These are phyloP conservation scores for Irpex rosettiformis DNA, from an alignment of 1,284 basidiomycete species.

Conservation along the genomic window DNA sequence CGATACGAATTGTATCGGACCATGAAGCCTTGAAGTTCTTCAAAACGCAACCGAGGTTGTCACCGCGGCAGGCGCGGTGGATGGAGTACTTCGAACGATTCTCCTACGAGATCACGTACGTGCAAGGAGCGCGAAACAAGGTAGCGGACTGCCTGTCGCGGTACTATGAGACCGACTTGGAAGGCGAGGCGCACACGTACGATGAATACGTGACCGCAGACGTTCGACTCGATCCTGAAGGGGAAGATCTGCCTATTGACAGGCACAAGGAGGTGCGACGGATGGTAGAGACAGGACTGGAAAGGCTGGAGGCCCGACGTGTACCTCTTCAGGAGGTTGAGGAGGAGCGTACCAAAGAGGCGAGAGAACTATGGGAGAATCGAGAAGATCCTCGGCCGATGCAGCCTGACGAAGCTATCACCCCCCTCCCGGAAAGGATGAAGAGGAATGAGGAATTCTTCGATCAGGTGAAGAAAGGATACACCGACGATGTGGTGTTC, in stretches of 20 bases:
- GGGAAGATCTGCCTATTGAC: not conserved
- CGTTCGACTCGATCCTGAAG: slow-evolving; percentile 4
- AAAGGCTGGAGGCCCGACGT: not conserved
- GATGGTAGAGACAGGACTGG: not conserved
- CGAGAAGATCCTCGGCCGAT: not conserved
- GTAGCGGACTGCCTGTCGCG: slow-evolving; percentile 29
- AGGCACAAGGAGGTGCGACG: not conserved
- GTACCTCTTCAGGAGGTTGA: not conserved
- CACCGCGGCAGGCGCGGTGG: slow-evolving; percentile 26
- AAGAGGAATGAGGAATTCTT: not conserved
- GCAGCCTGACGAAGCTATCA: not conserved
- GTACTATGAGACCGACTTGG: slow-evolving; percentile 6
- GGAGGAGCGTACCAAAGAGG: not conserved
- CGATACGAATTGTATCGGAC: slow-evolving; percentile 31
- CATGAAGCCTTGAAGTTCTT: slow-evolving; percentile 35
- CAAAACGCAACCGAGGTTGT: slow-evolving; percentile 20
- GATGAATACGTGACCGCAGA: slow-evolving; percentile 8
- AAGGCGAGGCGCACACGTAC: not conserved
- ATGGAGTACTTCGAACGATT: slow-evolving; percentile 31
- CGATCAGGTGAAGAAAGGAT: not conserved
- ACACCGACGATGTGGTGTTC: not conserved
- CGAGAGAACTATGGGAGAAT: not conserved
- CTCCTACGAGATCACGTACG: slow-evolving; percentile 3
- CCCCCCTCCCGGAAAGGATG: not conserved
- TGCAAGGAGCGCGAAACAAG: slow-evolving; percentile 14